Evolutionary conservation across 495 filamentous ascomycete genomes (phyloP), one percentile per base, ranked within the genome.

Genomic region (Entonaema liquescens): DNA sequence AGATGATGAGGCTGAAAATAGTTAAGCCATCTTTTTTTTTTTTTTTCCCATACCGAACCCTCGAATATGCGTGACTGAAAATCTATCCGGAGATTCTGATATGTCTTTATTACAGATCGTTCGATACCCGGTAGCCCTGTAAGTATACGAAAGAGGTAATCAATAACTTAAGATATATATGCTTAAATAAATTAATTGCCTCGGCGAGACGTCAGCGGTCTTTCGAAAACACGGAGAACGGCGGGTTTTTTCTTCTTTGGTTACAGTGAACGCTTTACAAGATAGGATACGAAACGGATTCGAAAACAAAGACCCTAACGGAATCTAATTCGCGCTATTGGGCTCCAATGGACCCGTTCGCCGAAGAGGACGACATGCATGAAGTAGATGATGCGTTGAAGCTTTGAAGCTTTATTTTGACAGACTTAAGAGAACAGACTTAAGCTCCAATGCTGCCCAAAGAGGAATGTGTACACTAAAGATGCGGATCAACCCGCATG

Each of bases 1-100:
- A 17, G 42, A 60, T 11, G 55, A 57, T 73, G 70, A 73, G 70
- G 70, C 70, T 73, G 70, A 73, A 73, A 56, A 57, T 59, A 68
- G 55, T 59, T 63, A 68, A 47, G 58, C 65, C 62, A 49, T 56
- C 40, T 68, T 53, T 61, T 50, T 28, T 49, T 55, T 49, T 49
- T 65, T 36, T 57, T 57, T 26, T 50, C 38, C 29, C 56, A 40
- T 31, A 31, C 29, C 29, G 64, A 35, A 38, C 15, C 17, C 23
- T 9, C 36, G 2, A 12, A 61, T 13, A 57, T 35, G 49, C 17
- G 12, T 17, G 26, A 67, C 36, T n/a, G 23, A n/a, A 36, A 47
- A 64, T 36, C 36, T 47, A 26, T 21, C 31, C 47, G 31, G 42
- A 26, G 44, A 54, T 28, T 56, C 29, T 65, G 26, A 23, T 26